Percentiles rank a stretch among this genome's conserved stretches.
Conservation (phyloP, 768 basidiomycete species). For the Fomitopsis pulvina region DNA sequence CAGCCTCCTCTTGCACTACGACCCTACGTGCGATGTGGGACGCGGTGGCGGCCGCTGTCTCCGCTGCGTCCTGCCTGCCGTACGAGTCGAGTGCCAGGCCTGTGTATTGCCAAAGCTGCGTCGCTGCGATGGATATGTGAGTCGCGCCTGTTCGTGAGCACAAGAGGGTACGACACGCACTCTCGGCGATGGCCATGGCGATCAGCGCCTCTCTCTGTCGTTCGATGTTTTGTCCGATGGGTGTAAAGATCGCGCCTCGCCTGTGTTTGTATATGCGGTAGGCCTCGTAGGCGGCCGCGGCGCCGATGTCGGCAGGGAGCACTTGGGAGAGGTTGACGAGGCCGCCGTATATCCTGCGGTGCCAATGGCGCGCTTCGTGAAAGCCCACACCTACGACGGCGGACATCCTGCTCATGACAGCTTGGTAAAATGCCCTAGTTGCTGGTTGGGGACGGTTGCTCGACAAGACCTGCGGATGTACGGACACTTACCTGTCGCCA, state of each 20-base stretch:
- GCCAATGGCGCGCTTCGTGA: constrained; percentile 59
- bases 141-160: background rate
- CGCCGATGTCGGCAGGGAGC: constrained; percentile 62
- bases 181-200: constrained; percentile 67
- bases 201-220: constrained; percentile 61
- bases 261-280: constrained; percentile 64
- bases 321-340: constrained; percentile 47
- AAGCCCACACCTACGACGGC: constrained; percentile 40
- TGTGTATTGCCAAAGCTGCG: constrained; percentile 48
- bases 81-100: constrained; percentile 37
- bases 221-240: constrained; percentile 49
- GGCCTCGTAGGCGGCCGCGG: constrained; percentile 76
- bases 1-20: background rate
- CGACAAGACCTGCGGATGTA: background rate
- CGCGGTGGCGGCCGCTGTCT: constrained; percentile 63
- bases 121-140: constrained; percentile 31
- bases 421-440: constrained; percentile 32
- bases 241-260: constrained; percentile 41
- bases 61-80: constrained; percentile 45
- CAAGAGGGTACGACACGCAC: constrained; percentile 25
- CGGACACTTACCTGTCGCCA: constrained; percentile 45
- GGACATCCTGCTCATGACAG: constrained; percentile 25
- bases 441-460: background rate
- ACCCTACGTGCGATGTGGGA: constrained; percentile 6
- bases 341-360: constrained; percentile 59